Conservation (phyloP, 2,329 filamentous ascomycete species). For the Alternaria arbusti region DNA sequence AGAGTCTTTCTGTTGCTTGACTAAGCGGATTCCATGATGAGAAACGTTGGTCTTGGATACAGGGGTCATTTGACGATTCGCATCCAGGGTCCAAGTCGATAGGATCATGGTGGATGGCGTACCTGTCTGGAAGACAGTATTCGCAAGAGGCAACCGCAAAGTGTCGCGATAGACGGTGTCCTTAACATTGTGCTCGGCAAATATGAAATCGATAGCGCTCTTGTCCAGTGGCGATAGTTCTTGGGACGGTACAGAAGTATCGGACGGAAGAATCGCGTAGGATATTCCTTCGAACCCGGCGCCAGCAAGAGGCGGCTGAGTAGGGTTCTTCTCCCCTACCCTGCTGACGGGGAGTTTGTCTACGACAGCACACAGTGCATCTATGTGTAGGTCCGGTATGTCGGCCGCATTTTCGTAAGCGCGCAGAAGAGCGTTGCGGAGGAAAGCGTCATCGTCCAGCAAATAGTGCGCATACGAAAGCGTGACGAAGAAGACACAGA, state of each 20-base stretch:
- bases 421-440: conserved; percentile 32
- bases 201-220: conserved; percentile 35
- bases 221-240: conserved; percentile 15
- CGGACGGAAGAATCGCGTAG: conserved; percentile 28
- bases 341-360: conserved; percentile 42
- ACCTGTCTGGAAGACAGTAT: conserved; percentile 79
- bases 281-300: conserved; percentile 44
- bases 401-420: conserved; percentile 12
- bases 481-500: conserved; percentile 41
- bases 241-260: conserved; percentile 16
- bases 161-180: conserved; percentile 9
- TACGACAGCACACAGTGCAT: conserved; percentile 45
- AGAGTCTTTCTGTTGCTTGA: neutral
- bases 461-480: conserved; percentile 44
- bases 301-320: conserved; percentile 24
- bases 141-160: conserved; percentile 71
- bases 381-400: conserved; percentile 7
- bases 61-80: conserved; percentile 5
- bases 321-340: neutral
- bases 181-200: conserved; percentile 2
- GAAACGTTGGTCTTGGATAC: conserved; percentile 19
- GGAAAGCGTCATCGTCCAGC: conserved; percentile 32
- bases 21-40: conserved; percentile 23
- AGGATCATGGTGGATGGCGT: conserved; percentile 43
- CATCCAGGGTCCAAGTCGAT: conserved; percentile 28